Evolutionary conservation across 805 yeast genomes (phyloP).

Genomic region (Pichia cephalocereana): DNA sequence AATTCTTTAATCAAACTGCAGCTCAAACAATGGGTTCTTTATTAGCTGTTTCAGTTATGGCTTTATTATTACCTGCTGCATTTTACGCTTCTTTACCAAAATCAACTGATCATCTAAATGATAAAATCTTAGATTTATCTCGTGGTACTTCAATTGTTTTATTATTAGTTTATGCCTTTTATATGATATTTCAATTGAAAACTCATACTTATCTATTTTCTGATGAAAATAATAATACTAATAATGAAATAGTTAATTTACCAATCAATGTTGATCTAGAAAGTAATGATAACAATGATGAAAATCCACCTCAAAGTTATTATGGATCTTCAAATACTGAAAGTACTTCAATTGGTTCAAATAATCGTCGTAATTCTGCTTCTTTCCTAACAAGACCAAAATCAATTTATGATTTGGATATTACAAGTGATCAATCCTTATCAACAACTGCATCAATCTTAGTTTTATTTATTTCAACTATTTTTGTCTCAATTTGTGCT

Average conservation of each 20-base stretch:
- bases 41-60: constrained; percentile 83
- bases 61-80: constrained; percentile 90
- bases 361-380: constrained; percentile 18
- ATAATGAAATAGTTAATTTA: not conserved
- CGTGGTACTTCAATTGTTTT: constrained; percentile 80
- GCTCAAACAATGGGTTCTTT: constrained; percentile 97
- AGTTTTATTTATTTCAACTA: constrained; percentile 54
- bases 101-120: constrained; percentile 18
- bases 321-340: not conserved
- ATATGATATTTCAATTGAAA: constrained; percentile 77
- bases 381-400: constrained; percentile 22
- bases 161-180: constrained; percentile 67
- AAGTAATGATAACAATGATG: constrained; percentile 11
- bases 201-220: constrained; percentile 79
- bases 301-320: not conserved
- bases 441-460: constrained; percentile 44
- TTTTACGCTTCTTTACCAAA: constrained; percentile 72
- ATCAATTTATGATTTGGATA: constrained; percentile 22
- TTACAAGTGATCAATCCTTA: constrained; percentile 30
- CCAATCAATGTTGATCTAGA: constrained; percentile 12
- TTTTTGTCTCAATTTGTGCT: constrained; percentile 82
- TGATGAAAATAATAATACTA: constrained; percentile 19
- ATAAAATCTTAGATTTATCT: constrained; percentile 59
- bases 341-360: not conserved
- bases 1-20: constrained; percentile 87